phyloP scores from a whole-genome alignment of 1,284 basidiomycete species.

The Vanrija humicola region DNA sequence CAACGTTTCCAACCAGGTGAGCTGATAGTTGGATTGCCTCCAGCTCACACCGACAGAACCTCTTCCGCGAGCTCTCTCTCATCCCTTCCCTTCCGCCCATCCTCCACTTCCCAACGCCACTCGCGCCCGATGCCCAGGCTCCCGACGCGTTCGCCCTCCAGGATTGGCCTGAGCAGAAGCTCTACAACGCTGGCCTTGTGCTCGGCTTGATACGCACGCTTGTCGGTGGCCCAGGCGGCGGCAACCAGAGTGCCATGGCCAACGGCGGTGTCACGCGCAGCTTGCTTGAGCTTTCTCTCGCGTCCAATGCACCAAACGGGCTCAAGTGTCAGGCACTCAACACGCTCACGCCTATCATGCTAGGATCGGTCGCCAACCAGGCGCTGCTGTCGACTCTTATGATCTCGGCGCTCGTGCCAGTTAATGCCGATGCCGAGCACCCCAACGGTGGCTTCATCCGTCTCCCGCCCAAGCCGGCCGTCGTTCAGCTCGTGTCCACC shows the following conservation, averaged over 20 bases:
- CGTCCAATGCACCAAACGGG: conserved; percentile 81
- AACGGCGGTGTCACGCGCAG: conserved; percentile 68
- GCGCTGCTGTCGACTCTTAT: conserved; percentile 50
- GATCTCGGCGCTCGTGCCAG: conserved; percentile 50
- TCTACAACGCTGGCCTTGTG: conserved; percentile 69
- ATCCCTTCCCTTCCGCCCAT: conserved; percentile 76
- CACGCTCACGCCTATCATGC: conserved; percentile 61
- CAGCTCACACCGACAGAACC: conserved; percentile 62
- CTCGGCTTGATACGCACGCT: conserved; percentile 66
- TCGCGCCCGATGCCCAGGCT: conserved; percentile 60
- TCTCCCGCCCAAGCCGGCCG: conserved; percentile 46
- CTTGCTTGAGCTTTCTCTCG: conserved; percentile 79
- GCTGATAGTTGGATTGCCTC: conserved; percentile 21
- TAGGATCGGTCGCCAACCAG: conserved; percentile 52
- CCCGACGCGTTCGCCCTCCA: conserved; percentile 93
- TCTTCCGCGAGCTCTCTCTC: conserved; percentile 88
- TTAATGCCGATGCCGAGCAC: conserved; percentile 47
- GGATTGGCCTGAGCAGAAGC: conserved; percentile 91
- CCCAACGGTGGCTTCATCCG: conserved; percentile 49
- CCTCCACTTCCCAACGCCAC: conserved; percentile 75
- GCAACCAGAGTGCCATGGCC: conserved; percentile 58
- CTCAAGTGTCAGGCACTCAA: conserved; percentile 85
- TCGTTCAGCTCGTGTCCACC: conserved; percentile 45
- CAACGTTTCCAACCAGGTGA: conserved; percentile 91
- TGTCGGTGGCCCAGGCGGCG: conserved; percentile 64